Evolutionary conservation across 805 yeast genomes (phyloP).

Genomic region (Sporopachydermia lactativora): DNA sequence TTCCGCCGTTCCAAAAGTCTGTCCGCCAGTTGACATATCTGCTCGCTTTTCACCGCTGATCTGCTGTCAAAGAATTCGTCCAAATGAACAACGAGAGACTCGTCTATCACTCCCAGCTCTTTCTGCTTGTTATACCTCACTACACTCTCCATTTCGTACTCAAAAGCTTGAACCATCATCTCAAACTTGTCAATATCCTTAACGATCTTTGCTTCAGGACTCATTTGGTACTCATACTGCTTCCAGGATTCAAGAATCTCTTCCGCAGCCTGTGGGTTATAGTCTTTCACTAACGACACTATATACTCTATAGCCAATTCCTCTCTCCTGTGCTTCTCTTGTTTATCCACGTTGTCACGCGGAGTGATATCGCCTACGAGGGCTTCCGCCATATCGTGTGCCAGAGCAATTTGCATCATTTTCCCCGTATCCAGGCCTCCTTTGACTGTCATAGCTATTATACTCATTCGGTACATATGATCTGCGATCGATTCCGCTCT

Average conservation of each 20-base stretch:
- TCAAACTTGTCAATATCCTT: conserved; percentile 92
- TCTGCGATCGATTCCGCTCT: conserved; percentile 70
- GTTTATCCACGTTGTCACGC: conserved; percentile 28
- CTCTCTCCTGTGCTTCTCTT: conserved; percentile 79
- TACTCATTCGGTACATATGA: conserved; percentile 91
- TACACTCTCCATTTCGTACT: conserved; percentile 50
- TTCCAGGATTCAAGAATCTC: conserved; percentile 66
- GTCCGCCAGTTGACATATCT: conserved; percentile 56
- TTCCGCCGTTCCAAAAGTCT: conserved; percentile 36
- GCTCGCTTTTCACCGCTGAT: conserved; percentile 49
- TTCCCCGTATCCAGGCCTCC: conserved; percentile 41
- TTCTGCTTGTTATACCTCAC: not conserved
- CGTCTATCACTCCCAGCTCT: not conserved
- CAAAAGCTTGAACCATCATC: conserved; percentile 67
- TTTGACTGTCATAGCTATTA: conserved; percentile 56
- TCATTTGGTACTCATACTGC: conserved; percentile 77
- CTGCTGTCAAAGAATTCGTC: conserved; percentile 57
- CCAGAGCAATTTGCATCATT: conserved; percentile 74
- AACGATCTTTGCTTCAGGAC: conserved; percentile 75
- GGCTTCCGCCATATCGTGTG: conserved; percentile 91
- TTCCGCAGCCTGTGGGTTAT: conserved; percentile 44
- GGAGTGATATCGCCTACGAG: conserved; percentile 94
- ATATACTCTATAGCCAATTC: conserved; percentile 55
- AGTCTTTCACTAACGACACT: conserved; percentile 43
- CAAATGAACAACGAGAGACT: conserved; percentile 22